phyloP scores from a whole-genome alignment of 106 monocot genomes.

The Dendrobium huoshanense region DNA sequence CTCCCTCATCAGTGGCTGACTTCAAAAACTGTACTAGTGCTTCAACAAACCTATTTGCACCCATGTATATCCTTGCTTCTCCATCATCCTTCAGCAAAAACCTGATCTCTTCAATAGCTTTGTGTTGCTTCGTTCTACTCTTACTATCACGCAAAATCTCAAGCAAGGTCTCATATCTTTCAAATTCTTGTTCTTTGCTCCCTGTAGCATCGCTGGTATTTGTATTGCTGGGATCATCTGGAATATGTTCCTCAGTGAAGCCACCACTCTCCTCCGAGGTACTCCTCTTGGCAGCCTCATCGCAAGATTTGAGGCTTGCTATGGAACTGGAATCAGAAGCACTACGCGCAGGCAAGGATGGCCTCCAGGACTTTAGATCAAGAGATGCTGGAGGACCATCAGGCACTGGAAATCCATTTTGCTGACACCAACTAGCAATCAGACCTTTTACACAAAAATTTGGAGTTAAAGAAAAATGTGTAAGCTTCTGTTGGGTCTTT shows the following conservation, averaged over 20 bases:
- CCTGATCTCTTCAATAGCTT: conserved; percentile 62
- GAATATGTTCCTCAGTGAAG: background rate
- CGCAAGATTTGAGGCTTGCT: conserved; percentile 25
- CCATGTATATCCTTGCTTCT: conserved; percentile 68
- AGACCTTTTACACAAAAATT: conserved; percentile 86
- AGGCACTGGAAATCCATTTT: conserved; percentile 52
- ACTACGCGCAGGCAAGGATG: conserved; percentile 16
- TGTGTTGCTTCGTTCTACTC: conserved; percentile 22
- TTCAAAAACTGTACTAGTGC: conserved; percentile 53
- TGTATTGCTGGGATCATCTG: background rate
- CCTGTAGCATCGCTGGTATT: background rate
- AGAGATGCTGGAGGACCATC: conserved; percentile 36
- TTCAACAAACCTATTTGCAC: conserved; percentile 61
- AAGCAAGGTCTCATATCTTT: conserved; percentile 40
- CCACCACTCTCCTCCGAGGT: conserved; percentile 26
- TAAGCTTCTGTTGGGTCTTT: conserved; percentile 77
- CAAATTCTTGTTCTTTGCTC: conserved; percentile 15
- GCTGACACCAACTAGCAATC: conserved; percentile 91
- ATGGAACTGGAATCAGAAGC: conserved; percentile 28
- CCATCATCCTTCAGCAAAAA: conserved; percentile 69
- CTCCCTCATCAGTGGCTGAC: conserved; percentile 37
- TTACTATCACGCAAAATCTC: conserved; percentile 25
- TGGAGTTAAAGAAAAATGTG: conserved; percentile 64
- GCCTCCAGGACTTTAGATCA: conserved; percentile 24
- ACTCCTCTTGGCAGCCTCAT: conserved; percentile 17